These are phyloP conservation scores for Kewa caespitosa DNA, from an alignment of 179 eudicot genomes.

Conservation along the genomic window DNA sequence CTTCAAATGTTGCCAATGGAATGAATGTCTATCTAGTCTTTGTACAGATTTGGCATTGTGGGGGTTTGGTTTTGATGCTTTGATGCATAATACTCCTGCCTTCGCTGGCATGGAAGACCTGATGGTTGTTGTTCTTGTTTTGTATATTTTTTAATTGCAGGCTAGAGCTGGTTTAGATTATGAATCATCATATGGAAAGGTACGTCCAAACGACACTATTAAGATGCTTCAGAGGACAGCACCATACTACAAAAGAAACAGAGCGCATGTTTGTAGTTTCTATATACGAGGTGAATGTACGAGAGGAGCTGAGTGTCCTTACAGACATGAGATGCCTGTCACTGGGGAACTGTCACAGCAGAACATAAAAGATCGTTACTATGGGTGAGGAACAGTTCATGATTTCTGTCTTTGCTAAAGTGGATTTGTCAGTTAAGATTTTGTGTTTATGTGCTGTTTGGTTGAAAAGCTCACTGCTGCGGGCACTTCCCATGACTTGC, in stretches of 20 bases:
- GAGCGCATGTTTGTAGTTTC: slow-evolving; percentile 97
- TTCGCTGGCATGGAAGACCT: neutral
- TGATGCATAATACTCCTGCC: neutral
- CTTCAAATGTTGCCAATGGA: neutral
- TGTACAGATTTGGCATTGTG: neutral
- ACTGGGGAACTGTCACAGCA: slow-evolving; percentile 91
- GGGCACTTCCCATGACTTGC: neutral
- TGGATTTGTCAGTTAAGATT: neutral
- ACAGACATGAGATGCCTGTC: slow-evolving; percentile 97
- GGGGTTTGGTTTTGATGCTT: neutral
- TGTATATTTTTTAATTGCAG: slow-evolving; percentile 30
- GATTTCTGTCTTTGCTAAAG: neutral
- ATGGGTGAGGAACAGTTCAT: slow-evolving; percentile 60
- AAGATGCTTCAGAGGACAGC: slow-evolving; percentile 92
- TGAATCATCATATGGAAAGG: slow-evolving; percentile 88
- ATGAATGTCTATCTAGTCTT: neutral
- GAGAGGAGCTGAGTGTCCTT: slow-evolving; percentile 98
- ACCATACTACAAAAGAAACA: slow-evolving; percentile 94
- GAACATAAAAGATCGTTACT: slow-evolving; percentile 96
- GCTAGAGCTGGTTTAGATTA: slow-evolving; percentile 95
- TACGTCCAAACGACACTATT: slow-evolving; percentile 75
- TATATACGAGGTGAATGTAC: slow-evolving; percentile 90
- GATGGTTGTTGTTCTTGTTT: neutral
- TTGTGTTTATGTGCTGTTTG: neutral
- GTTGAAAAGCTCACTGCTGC: neutral